Conservation (phyloP, 305 asterid species). For the Fraxinus xanthoxyloides region DNA sequence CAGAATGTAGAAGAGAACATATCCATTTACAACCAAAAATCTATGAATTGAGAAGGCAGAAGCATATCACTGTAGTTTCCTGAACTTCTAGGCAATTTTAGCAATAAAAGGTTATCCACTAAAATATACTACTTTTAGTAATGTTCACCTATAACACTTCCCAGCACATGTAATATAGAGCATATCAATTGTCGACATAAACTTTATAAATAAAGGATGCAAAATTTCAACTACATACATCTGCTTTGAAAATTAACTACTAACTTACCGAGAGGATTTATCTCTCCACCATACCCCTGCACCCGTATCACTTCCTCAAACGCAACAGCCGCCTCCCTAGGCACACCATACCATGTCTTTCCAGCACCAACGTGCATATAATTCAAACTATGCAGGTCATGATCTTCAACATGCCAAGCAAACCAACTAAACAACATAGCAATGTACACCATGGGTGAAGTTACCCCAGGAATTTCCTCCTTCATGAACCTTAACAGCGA, state of each 20-base stretch:
- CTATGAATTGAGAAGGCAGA: not conserved
- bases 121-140: constrained; percentile 4
- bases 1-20: not conserved
- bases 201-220: constrained; percentile 12
- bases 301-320: constrained; percentile 92
- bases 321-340: constrained; percentile 87
- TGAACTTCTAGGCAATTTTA: not conserved
- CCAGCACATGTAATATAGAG: not conserved
- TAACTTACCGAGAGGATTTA: constrained; percentile 86
- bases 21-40: not conserved
- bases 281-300: constrained; percentile 96
- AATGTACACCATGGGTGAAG: constrained; percentile 97
- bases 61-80: not conserved
- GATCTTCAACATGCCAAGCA: constrained; percentile 99
- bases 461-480: constrained; percentile 98
- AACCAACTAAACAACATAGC: constrained; percentile 99
- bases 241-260: not conserved
- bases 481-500: constrained; percentile 92
- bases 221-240: not conserved
- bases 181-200: constrained; percentile 16
- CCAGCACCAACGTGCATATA: constrained; percentile 87
- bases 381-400: constrained; percentile 98
- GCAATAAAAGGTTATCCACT: not conserved
- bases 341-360: constrained; percentile 99
- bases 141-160: not conserved